Conservation (phyloP, 495 filamentous ascomycete genomes). For the Podospora appendiculata region DNA sequence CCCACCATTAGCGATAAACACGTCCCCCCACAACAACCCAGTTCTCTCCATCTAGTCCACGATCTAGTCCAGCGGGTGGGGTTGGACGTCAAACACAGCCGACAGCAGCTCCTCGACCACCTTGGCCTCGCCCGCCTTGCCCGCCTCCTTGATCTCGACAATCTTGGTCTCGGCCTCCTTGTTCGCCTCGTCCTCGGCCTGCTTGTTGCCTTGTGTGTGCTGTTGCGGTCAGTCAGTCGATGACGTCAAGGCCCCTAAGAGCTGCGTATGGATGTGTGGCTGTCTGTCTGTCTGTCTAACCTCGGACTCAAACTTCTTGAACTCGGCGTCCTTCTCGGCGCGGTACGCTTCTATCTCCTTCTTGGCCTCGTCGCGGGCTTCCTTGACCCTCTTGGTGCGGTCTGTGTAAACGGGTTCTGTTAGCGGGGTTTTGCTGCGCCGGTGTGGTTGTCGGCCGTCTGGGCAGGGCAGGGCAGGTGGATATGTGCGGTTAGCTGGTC, state of each 20-base stretch:
- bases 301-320: slow-evolving; percentile 89
- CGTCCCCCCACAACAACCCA: neutral
- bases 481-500: neutral
- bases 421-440: neutral
- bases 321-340: slow-evolving; percentile 85
- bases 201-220: slow-evolving; percentile 84
- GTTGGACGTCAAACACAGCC: slow-evolving; percentile 51
- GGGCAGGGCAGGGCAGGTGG: no score
- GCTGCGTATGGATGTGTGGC: neutral
- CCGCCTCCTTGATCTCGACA: slow-evolving; percentile 71
- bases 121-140: slow-evolving; percentile 66
- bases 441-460: no score
- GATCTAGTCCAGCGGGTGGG: slow-evolving; percentile 6
- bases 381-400: slow-evolving; percentile 93
- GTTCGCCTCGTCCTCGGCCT: slow-evolving; percentile 77
- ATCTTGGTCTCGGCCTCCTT: slow-evolving; percentile 76
- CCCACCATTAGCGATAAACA: neutral
- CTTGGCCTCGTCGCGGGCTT: slow-evolving; percentile 89
- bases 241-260: neutral
- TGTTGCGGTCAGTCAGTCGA: slow-evolving; percentile 18
- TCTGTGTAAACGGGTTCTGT: slow-evolving; percentile 46
- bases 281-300: slow-evolving; percentile 36
- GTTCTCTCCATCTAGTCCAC: neutral
- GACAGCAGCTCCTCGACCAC: slow-evolving; percentile 74
- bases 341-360: slow-evolving; percentile 97